Evolutionary conservation across 2,329 filamentous ascomycete species (phyloP), one percentile per base, ranked within the genome.

Genomic region (Fusarium sp.): DNA sequence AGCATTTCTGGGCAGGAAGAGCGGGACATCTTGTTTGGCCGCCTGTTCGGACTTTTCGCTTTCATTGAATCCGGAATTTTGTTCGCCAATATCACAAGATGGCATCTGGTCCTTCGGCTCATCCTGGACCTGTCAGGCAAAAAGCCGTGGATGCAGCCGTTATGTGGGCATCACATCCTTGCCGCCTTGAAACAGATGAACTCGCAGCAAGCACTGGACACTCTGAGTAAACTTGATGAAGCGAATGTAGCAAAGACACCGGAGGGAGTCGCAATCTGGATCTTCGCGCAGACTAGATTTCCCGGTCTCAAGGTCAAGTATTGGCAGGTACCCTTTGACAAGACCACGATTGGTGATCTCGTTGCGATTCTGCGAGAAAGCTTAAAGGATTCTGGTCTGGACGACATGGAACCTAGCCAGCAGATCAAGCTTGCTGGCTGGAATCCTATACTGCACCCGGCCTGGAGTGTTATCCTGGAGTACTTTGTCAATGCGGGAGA

Each of bases 231-330:
- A 42, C 79, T 97, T 14, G 85, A 86, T 25, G 86, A 89, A 21
- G 87, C 89, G 54, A 91, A 92, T 15, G 84, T 97, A 54, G 89
- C 91, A 14, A 92, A 92, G 80, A 95, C 94, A 0, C 92, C 94
- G 0, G 95, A 98, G 79, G 95, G 95, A 11, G 90, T 98, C 27
- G 94, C 94, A 2, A 89, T 98, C 63, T 98, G 95, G 94, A 85
- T 98, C 37, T 88, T 89, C 10, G 88, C 92, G 4, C 86, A 89
- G 69, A 87, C 88, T 57, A 84, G 84, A 25, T 94, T 93, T 75
- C 88, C 92, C 0, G 83, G 87, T 12, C 85, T 92, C 60, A 88
- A 89, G 55, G 84, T 87, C 31, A 91, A 92, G 72, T 86, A 93
- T 4, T 97, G 95, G 94, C 87, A 89, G 55, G 90, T 96, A 76